Conservation (phyloP, 441 rosid species). For the Bocquillonia castaneifolia region DNA sequence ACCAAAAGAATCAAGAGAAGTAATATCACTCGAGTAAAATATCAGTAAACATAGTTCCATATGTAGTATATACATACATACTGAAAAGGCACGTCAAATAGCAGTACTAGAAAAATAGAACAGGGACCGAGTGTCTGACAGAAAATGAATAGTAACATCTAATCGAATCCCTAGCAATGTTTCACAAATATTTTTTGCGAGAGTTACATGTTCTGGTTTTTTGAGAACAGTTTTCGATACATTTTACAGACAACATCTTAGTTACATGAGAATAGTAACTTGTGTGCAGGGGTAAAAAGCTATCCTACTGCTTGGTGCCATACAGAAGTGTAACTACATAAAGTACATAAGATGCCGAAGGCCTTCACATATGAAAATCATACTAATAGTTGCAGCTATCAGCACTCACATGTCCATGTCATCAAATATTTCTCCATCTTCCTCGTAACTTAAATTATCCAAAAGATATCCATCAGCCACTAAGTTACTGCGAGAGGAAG, state of each 20-base stretch:
- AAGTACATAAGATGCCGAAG: constrained; percentile 8
- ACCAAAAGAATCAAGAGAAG: neutral
- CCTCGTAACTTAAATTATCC: constrained; percentile 38
- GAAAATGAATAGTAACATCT: neutral
- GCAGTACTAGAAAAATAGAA: neutral
- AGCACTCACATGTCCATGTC: constrained; percentile 76
- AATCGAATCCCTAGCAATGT: constrained; percentile 12
- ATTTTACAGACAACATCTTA: constrained; percentile 17
- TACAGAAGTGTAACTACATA: constrained; percentile 18
- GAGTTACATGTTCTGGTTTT: no score
- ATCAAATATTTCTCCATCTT: constrained; percentile 68
- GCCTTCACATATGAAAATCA: constrained; percentile 24
- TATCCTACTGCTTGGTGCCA: constrained; percentile 21
- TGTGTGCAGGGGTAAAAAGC: constrained; percentile 1
- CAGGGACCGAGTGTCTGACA: neutral
- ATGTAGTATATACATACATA: neutral
- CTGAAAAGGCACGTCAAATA: neutral
- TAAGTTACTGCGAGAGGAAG: constrained; percentile 59
- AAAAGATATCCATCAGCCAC: constrained; percentile 50
- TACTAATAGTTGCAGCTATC: constrained; percentile 19
- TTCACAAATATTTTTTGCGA: constrained; percentile 14
- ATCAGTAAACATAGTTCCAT: neutral
- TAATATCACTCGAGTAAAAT: neutral
- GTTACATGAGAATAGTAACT: constrained; percentile 17
- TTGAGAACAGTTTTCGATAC: no score